Conservation (phyloP, 495 filamentous ascomycete species). For the Rostrohypoxylon terebratum region DNA sequence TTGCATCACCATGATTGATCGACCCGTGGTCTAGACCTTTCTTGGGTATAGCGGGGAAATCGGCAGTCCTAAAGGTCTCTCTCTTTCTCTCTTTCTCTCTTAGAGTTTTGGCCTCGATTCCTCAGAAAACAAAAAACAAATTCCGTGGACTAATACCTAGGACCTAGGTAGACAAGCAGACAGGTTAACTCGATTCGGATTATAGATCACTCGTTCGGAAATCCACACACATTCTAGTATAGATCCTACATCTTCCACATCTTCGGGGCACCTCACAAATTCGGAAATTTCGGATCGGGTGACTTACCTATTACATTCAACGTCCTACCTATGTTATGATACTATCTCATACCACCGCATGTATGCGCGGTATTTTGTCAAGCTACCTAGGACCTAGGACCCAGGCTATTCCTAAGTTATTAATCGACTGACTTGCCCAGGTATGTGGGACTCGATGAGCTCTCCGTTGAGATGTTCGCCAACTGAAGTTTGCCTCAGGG, state of each 20-base stretch:
- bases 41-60: background rate
- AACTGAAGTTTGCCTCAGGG: background rate
- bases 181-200: background rate
- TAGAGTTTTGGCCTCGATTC: too few species aligned
- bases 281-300: slow-evolving; percentile 3
- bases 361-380: background rate
- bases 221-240: too few species aligned
- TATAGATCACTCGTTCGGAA: slow-evolving; percentile 7
- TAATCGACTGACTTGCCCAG: slow-evolving; percentile 12
- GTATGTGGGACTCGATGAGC: slow-evolving; percentile 25
- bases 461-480: background rate
- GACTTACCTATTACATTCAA: background rate
- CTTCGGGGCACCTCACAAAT: background rate
- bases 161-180: too few species aligned
- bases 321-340: too few species aligned
- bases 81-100: too few species aligned
- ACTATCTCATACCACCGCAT: background rate
- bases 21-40: background rate
- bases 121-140: too few species aligned
- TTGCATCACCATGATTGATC: background rate
- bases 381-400: background rate
- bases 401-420: background rate
- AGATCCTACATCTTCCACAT: background rate
- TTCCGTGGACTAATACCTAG: too few species aligned
- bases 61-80: background rate